These are phyloP conservation scores for Alternaria panax DNA, from an alignment of 2,329 filamentous ascomycete genomes.

Conservation along the genomic window DNA sequence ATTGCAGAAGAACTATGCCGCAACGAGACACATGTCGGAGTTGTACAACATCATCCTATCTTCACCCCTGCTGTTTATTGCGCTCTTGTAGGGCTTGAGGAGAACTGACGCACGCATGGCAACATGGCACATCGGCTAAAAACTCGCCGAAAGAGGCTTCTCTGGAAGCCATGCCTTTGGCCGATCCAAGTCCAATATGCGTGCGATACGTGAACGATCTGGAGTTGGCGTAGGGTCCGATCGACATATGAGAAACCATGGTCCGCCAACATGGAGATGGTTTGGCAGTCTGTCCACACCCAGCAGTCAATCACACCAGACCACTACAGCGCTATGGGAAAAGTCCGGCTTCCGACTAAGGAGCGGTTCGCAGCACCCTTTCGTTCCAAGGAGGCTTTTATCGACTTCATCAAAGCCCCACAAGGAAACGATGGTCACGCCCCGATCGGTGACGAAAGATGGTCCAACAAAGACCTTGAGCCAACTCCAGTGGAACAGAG, in stretches of 20 bases:
- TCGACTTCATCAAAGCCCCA: slow-evolving; percentile 8
- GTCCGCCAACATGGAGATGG: slow-evolving; percentile 3
- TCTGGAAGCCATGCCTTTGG: background rate
- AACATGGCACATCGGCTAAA: slow-evolving; percentile 16
- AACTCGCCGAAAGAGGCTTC: slow-evolving; percentile 9
- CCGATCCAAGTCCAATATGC: slow-evolving; percentile 5
- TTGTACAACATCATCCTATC: background rate
- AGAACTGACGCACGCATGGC: slow-evolving; percentile 1
- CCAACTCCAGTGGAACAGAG: slow-evolving; percentile 31
- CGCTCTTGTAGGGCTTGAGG: background rate
- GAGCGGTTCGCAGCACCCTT: slow-evolving; percentile 18
- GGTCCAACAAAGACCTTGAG: slow-evolving; percentile 37
- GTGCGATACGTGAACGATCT: slow-evolving; percentile 13
- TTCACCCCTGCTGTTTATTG: slow-evolving; percentile 9
- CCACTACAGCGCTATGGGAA: slow-evolving; percentile 11
- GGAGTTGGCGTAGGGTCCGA: slow-evolving; percentile 1
- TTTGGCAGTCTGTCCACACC: background rate
- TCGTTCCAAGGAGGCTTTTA: slow-evolving; percentile 29
- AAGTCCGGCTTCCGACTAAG: slow-evolving; percentile 10
- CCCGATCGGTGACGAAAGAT: slow-evolving; percentile 27
- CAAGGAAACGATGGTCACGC: slow-evolving; percentile 21
- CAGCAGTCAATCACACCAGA: background rate
- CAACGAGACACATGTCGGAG: slow-evolving; percentile 6
- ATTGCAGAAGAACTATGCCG: background rate
- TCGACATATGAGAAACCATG: slow-evolving; percentile 12